Evolutionary conservation across 805 yeast species (phyloP), one percentile per base, ranked within the genome.

Genomic region (Candida coquimbonensis): DNA sequence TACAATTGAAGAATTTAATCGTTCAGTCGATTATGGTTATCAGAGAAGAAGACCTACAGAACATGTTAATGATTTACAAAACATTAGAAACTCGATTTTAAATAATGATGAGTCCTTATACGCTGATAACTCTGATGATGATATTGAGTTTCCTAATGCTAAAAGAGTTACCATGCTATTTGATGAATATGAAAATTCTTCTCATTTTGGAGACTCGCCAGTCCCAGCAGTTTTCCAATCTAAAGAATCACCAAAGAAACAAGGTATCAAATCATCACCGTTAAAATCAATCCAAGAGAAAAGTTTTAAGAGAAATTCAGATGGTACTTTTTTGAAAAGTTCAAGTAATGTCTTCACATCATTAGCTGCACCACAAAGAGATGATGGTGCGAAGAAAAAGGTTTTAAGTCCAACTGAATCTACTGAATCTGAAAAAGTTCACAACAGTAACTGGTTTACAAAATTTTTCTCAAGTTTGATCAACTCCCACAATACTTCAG

Each of bases 391-490:
- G 6, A 29, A 29, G 13, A 29, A 29, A 29, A 2, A 8, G 47
- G 49, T 43, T 35, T 49, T 42, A n/a, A 33, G 4, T 13, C 32
- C 40, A 2, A 24, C 14, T 6, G 32, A 42, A 29, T 31, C 45
- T 24, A 46, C 46, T 38, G 58, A 17, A 17, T 16, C 65, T 4
- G 54, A 25, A 16, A 54, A 51, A 45, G 53, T 36, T 39, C 58
- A 49, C 54, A 63, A 62, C 37, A 57, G 60, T 39, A 63, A 61
- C 44, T 63, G 67, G 67, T 69, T 70, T 48, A 68, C 76, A 3
- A 64, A 64, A 43, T 60, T 69, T 36, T 65, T 72, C 7, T 42
- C 53, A 13, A 56, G 60, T 31, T 47, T 61, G 44, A 51, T 56
- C 27, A 51, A 56, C 5, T 42, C 54, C 9, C 25, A 43, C n/a